Base-by-base conservation (phyloP, 176 grass and related monocot genomes). In the Elymus sibiricus region DNA sequence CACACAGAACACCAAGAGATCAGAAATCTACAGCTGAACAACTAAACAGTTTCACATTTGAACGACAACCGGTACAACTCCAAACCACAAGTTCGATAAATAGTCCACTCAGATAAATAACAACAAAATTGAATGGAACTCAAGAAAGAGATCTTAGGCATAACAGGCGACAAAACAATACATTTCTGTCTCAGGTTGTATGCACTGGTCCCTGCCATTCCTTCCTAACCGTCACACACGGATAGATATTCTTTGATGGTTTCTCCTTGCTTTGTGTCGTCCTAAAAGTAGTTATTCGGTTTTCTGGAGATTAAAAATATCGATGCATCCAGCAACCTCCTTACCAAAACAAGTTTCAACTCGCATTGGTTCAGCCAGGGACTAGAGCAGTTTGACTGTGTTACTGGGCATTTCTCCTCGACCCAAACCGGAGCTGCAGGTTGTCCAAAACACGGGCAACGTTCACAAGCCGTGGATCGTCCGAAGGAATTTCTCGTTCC, bases 401-500 rank as follows among this genome's bases (percentile, higher is more conserved):
- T 83, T 64, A 84, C 76, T 83, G 55, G 27, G 63, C 39, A 84
- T 91, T 94, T 85, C 85, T 91, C 84, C 92, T 91, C 74, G 90
- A 84, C 47, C 90, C 94, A 51, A 75, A 85, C 42, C 93, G 70
- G 53, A 79, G 16, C 8, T 67, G 85, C 58, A 93, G 60, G 70
- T 99, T 81, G 47, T 99, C 92, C 37, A 94, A 86, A 17, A 82
- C 77, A 62, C 88, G 94, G 27, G 69, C 64, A n/a, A 94, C 94
- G 1, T 93, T 34, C 15, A 99, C 13, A 85, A 93, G 88, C 11
- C 97, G 86, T 64, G 92, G 94, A 88, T 96, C 97, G 38, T 99
- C 94, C 3, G 90, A 75, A 58, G 97, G 97, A 76, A 99, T 95
- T 89, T 99, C 92, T 56, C 97, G 83, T 80, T 88, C 84, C 97